Evolutionary conservation across 106 monocot genomes (phyloP).

Genomic region (Dendrobium chrysotoxum): DNA sequence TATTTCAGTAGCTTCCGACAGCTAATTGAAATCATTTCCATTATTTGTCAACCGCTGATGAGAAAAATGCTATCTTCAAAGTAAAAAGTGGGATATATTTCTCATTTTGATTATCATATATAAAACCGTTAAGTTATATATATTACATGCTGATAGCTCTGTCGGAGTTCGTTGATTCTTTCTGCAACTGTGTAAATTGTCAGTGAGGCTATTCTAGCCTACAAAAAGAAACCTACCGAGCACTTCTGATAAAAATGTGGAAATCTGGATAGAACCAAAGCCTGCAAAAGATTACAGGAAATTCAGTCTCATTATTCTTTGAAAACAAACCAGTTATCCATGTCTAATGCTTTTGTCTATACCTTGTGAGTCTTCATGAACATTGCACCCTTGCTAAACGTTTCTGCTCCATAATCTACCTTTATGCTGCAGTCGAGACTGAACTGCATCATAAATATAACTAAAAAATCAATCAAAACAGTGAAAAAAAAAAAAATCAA

Average conservation of each 20-base stretch:
- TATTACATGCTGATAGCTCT: not conserved
- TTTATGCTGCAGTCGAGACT: slow-evolving; percentile 21
- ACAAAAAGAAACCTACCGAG: slow-evolving; percentile 2
- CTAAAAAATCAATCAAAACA: not conserved
- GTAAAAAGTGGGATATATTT: not conserved
- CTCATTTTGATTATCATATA: no score
- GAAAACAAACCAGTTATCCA: not conserved
- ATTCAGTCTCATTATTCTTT: no score
- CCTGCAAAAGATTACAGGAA: slow-evolving; percentile 11
- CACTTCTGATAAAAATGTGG: slow-evolving; percentile 17
- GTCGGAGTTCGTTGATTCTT: not conserved
- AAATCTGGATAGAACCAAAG: slow-evolving; percentile 14
- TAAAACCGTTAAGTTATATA: not conserved
- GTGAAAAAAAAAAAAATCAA: not conserved
- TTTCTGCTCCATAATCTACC: slow-evolving; percentile 7
- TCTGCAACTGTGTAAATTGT: not conserved
- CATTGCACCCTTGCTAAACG: slow-evolving; percentile 7
- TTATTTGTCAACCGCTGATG: not conserved
- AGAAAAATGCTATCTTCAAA: not conserved
- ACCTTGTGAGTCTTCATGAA: slow-evolving; percentile 16
- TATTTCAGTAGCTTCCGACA: not conserved
- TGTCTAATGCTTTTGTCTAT: not conserved
- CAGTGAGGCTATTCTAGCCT: not conserved
- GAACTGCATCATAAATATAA: slow-evolving; percentile 9
- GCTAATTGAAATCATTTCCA: not conserved